A percentile compares a stretch with the other conserved stretches of the same genome.
phyloP scores from a whole-genome alignment of 1,284 basidiomycete genomes.

The Apiotrichum montevideense region DNA sequence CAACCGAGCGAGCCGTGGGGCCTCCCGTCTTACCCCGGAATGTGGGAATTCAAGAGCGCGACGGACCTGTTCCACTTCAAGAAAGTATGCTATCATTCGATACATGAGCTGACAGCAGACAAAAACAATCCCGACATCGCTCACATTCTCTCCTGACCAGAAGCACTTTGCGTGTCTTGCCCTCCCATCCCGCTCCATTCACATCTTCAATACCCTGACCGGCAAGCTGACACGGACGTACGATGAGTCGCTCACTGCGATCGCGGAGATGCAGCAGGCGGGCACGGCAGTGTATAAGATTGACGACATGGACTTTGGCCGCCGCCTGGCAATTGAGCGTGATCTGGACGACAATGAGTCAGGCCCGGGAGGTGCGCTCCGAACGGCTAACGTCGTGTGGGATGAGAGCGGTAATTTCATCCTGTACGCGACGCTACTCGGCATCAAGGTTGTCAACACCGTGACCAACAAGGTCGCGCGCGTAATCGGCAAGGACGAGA shows the following conservation, averaged over 20 bases:
- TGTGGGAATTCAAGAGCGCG: conserved; percentile 86
- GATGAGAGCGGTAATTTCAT: conserved; percentile 95
- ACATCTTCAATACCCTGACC: conserved; percentile 83
- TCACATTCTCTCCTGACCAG: conserved; percentile 83
- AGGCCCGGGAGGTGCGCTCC: conserved; percentile 41
- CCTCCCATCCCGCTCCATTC: conserved; percentile 83
- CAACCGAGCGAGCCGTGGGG: conserved; percentile 78
- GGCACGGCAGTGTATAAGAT: conserved; percentile 83
- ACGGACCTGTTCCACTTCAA: conserved; percentile 98
- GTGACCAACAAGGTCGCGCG: conserved; percentile 89
- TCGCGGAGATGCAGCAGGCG: conserved; percentile 95
- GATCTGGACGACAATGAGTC: conserved; percentile 62
- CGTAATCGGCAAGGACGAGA: conserved; percentile 90
- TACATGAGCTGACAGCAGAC: conserved; percentile 59
- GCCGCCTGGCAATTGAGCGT: conserved; percentile 82
- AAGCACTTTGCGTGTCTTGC: conserved; percentile 88
- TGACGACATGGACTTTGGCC: conserved; percentile 99
- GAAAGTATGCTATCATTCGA: conserved; percentile 50
- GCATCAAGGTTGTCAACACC: conserved; percentile 94
- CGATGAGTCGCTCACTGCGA: conserved; percentile 85
- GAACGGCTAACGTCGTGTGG: conserved; percentile 83
- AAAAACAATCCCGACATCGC: conserved; percentile 81
- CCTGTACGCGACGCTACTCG: conserved; percentile 85
- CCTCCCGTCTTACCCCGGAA: conserved; percentile 65
- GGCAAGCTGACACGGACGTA: conserved; percentile 90